These are phyloP conservation scores for Aureobasidium lini DNA, from an alignment of 2,329 filamentous ascomycete genomes.

Conservation along the genomic window DNA sequence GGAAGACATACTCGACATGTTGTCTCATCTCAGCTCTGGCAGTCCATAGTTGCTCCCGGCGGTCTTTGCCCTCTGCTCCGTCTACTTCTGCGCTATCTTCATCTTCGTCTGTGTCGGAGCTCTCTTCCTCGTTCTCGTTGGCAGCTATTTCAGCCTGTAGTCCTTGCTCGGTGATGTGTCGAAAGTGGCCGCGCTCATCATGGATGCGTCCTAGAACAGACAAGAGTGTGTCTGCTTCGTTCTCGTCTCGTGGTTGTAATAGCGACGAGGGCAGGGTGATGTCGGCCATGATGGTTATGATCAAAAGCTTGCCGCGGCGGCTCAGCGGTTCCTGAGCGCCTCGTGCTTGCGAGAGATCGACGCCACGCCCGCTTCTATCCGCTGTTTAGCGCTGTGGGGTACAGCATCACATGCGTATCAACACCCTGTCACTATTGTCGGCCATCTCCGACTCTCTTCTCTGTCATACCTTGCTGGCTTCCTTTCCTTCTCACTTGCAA, in stretches of 20 bases:
- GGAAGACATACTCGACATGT: slow-evolving; percentile 30
- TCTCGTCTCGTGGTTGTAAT: slow-evolving; percentile 50
- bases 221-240: slow-evolving; percentile 55
- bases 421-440: not conserved
- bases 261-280: slow-evolving; percentile 30
- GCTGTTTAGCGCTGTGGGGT: slow-evolving; percentile 7
- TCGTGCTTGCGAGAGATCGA: not conserved
- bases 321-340: slow-evolving; percentile 12
- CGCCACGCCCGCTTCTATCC: slow-evolving; percentile 2
- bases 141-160: slow-evolving; percentile 60
- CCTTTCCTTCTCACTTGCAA: not conserved
- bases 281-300: slow-evolving; percentile 5
- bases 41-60: slow-evolving; percentile 32
- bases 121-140: slow-evolving; percentile 21
- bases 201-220: slow-evolving; percentile 75
- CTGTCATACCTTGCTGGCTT: not conserved
- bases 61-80: slow-evolving; percentile 21
- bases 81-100: slow-evolving; percentile 22
- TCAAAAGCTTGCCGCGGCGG: slow-evolving; percentile 1
- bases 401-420: slow-evolving; percentile 8
- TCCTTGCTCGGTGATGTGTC: slow-evolving; percentile 65
- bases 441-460: not conserved
- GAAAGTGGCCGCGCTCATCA: slow-evolving; percentile 71
- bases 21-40: slow-evolving; percentile 34
- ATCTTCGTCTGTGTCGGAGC: slow-evolving; percentile 39